Evolutionary conservation across 257 asterid genomes (phyloP), one percentile per base, ranked within the genome.

Genomic region (Eustoma russellianum): DNA sequence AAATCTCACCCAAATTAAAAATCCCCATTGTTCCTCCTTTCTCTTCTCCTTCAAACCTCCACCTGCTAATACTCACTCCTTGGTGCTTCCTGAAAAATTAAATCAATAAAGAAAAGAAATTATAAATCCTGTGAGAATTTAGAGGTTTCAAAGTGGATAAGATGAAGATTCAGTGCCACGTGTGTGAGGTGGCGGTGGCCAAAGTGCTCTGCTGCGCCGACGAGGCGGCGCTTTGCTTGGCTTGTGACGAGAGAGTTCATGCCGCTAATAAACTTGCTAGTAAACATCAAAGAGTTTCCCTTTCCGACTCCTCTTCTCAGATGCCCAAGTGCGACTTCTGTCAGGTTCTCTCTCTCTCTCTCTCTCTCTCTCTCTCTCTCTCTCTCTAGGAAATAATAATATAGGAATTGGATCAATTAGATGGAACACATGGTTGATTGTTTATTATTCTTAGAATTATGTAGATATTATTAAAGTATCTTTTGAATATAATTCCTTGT

Each of bases 81-180:
- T 13, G 12, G 8, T 17, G 1, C 3, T 7, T 33, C 16, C n/a
- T n/a, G 3, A 15, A 5, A 41, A 7, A 13, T 14, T 6, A 34
- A 4, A 34, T 11, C 17, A n/a, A n/a, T 9, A 9, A n/a, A 3
- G 2, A 2, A 2, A 4, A 9, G 13, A 8, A 17, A 13, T 1
- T 0, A 9, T 33, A 2, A 11, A 8, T 7, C 13, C 2, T 50
- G 41, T 9, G 10, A 14, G 1, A 35, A 19, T n/a, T 7, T 38
- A 13, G 53, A n/a, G 40, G 11, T 46, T 52, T 17, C n/a, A 13
- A 38, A 45, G 18, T 35, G 54, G 57, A 16, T 40, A 30, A 46
- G 69, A 88, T 88, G 97, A 88, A 80, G 88, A 80, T 88, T 71
- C 95, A 88, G 86, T 88, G 97, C 68, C 85, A 74, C 80, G 82